Evolutionary conservation across 2,329 filamentous ascomycete species (phyloP).

Genomic region (Emmonsia crescens): DNA sequence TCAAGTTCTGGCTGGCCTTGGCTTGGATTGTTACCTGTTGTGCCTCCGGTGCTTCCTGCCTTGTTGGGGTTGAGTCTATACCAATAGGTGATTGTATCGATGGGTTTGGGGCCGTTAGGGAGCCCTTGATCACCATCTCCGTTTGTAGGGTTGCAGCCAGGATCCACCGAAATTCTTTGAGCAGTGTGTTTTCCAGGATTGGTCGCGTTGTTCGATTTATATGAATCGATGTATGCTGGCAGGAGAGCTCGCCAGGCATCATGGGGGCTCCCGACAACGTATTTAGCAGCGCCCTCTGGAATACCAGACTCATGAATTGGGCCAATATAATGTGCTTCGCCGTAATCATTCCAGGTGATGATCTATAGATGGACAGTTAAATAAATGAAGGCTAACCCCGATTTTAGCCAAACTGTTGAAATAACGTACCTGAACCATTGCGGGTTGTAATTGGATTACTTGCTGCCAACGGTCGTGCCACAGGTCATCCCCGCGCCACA

Average conservation of each 20-base stretch:
- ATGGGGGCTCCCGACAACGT: constrained; percentile 41
- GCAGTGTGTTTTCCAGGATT: neutral
- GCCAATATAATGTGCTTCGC: constrained; percentile 49
- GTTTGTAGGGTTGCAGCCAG: neutral
- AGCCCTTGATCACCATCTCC: too few species aligned
- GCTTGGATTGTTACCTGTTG: constrained; percentile 25
- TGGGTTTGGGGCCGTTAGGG: constrained; percentile 4
- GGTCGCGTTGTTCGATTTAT: constrained; percentile 35
- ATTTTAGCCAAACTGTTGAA: neutral
- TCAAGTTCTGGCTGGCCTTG: constrained; percentile 19
- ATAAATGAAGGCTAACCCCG: neutral
- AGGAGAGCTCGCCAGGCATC: constrained; percentile 41
- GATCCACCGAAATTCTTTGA: neutral
- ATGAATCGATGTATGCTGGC: constrained; percentile 42
- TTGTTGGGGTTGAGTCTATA: constrained; percentile 24
- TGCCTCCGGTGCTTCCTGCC: constrained; percentile 21
- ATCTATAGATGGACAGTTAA: constrained; percentile 26
- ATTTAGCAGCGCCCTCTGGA: constrained; percentile 39
- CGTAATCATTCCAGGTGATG: constrained; percentile 51
- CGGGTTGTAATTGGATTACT: constrained; percentile 39
- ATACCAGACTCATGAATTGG: constrained; percentile 38
- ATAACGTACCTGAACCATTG: constrained; percentile 36
- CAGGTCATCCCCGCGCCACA: constrained; percentile 50
- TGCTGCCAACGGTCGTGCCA: constrained; percentile 52
- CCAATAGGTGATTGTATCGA: constrained; percentile 26